phyloP scores from a whole-genome alignment of 106 monocot genomes.

The Xerophyta viscosa region DNA sequence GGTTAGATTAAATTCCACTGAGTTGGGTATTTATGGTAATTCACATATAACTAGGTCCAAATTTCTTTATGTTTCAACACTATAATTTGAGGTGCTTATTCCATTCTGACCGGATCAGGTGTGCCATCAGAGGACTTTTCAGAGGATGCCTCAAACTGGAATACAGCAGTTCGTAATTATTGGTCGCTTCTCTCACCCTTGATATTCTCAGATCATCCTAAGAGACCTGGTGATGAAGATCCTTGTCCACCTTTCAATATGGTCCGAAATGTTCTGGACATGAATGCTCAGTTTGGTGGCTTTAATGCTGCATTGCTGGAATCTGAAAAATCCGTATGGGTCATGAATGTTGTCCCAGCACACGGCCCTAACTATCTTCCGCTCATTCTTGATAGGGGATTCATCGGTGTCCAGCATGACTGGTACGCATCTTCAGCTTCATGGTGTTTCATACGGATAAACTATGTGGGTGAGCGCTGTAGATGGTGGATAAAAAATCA shows the following conservation, averaged over 20 bases:
- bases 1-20: conserved; percentile 44
- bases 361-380: conserved; percentile 59
- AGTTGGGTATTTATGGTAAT: conserved; percentile 74
- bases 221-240: conserved; percentile 94
- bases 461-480: too few relatives aligned
- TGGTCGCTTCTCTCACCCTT: conserved; percentile 94
- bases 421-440: too few relatives aligned
- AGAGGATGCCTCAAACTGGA: conserved; percentile 64
- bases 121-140: conserved; percentile 52
- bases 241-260: conserved; percentile 92
- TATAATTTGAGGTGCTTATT: too few relatives aligned
- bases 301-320: conserved; percentile 84
- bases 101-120: too few relatives aligned
- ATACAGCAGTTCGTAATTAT: conserved; percentile 48
- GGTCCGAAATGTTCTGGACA: conserved; percentile 87
- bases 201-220: conserved; percentile 97
- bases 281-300: conserved; percentile 85
- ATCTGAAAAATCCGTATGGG: conserved; percentile 86
- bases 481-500: too few relatives aligned
- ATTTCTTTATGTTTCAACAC: too few relatives aligned
- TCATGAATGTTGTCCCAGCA: conserved; percentile 95
- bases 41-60: background rate
- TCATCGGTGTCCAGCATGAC: conserved; percentile 95
- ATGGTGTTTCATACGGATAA: too few relatives aligned
- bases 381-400: conserved; percentile 78